These are phyloP conservation scores for Aspergillus terreus DNA, from an alignment of 2,329 filamentous ascomycete genomes.

Conservation along the genomic window DNA sequence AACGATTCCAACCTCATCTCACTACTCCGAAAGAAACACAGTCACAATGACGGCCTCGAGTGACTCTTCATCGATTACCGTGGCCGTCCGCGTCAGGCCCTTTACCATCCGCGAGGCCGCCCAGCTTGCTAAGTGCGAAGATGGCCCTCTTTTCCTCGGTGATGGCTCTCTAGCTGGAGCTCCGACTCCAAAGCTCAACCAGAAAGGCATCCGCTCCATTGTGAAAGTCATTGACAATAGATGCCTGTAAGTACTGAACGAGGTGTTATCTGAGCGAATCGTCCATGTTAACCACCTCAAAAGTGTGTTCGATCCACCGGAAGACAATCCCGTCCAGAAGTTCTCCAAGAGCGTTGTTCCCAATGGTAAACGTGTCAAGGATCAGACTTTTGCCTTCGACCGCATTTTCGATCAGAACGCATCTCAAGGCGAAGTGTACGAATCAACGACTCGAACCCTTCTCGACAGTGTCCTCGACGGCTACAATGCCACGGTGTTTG, in stretches of 20 bases:
- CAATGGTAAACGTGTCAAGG: conserved; percentile 87
- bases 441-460: conserved; percentile 82
- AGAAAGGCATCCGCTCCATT: conserved; percentile 83
- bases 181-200: conserved; percentile 77
- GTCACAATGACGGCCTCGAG: conserved; percentile 39
- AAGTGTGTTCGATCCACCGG: conserved; percentile 94
- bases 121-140: conserved; percentile 72
- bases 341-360: conserved; percentile 79
- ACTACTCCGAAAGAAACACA: conserved; percentile 7
- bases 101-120: conserved; percentile 89
- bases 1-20: conserved; percentile 13
- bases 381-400: conserved; percentile 97
- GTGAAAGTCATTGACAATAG: conserved; percentile 96
- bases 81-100: conserved; percentile 59
- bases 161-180: conserved; percentile 90
- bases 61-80: conserved; percentile 49
- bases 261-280: no score
- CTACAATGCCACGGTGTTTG: conserved; percentile 98
- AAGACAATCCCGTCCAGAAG: conserved; percentile 86
- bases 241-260: conserved; percentile 68
- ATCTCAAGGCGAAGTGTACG: conserved; percentile 89
- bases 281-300: background rate
- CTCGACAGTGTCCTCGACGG: conserved; percentile 93
- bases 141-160: conserved; percentile 87
- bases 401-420: conserved; percentile 95